A percentile compares a stretch with the other conserved stretches of the same genome.
phyloP scores from a whole-genome alignment of 164 flowering plant genomes.

The Platanus orientalis region DNA sequence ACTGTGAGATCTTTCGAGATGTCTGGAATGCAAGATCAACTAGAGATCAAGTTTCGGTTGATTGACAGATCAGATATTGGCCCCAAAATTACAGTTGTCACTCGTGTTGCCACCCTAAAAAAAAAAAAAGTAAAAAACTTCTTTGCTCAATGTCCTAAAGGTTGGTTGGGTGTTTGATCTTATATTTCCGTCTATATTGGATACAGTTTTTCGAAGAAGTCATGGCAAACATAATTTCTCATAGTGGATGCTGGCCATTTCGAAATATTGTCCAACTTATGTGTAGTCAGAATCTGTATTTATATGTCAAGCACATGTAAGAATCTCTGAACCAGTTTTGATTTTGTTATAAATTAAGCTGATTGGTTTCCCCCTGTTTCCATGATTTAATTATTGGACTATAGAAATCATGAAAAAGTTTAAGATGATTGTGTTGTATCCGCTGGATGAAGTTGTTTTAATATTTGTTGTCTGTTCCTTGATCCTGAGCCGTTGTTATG shows the following conservation, averaged over 20 bases:
- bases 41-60: conserved; percentile 78
- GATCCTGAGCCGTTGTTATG: no score
- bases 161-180: conserved; percentile 22
- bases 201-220: not conserved
- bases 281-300: no score
- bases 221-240: not conserved
- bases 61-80: conserved; percentile 85
- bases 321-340: not conserved
- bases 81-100: conserved; percentile 66
- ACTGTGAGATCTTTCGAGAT: conserved; percentile 29
- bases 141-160: conserved; percentile 91
- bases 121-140: no score
- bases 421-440: no score
- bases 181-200: not conserved
- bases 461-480: no score
- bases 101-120: conserved; percentile 69
- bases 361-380: no score
- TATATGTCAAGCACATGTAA: no score
- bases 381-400: no score
- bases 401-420: no score
- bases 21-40: conserved; percentile 67
- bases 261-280: no score
- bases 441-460: no score
- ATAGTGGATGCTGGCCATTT: not conserved
- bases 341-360: no score